These are phyloP conservation scores for Eimeria mitis DNA, from an alignment of 169 alveolate species.

Conservation along the genomic window DNA sequence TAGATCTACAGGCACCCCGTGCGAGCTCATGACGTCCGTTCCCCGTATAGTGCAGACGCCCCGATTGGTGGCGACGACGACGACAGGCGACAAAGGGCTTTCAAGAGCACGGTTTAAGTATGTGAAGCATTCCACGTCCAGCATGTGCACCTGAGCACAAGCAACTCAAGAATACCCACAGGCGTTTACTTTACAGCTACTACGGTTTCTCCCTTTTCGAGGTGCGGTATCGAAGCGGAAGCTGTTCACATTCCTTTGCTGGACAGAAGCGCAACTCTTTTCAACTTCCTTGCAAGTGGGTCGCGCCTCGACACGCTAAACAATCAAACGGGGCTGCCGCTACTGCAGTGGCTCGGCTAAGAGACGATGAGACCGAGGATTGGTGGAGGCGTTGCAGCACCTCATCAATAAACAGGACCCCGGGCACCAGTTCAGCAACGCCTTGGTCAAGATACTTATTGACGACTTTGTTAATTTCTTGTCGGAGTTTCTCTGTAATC, in stretches of 20 bases:
- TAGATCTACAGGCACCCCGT: slow-evolving; percentile 99
- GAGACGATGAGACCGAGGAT: neutral
- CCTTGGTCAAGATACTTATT: slow-evolving; percentile 97
- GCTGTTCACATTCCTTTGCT: neutral
- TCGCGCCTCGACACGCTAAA: neutral
- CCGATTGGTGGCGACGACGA: slow-evolving; percentile 99
- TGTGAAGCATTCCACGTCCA: slow-evolving; percentile 99
- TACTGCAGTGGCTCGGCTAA: neutral
- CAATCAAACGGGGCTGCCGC: neutral
- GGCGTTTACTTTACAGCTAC: neutral
- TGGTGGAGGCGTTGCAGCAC: slow-evolving; percentile 84
- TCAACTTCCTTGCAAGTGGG: neutral
- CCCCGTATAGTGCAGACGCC: slow-evolving; percentile 97
- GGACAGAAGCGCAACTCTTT: neutral
- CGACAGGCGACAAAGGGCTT: slow-evolving; percentile 99
- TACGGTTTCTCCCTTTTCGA: neutral
- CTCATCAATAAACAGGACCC: slow-evolving; percentile 99
- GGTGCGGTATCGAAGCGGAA: neutral
- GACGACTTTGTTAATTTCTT: slow-evolving; percentile 99
- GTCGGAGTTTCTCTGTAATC: slow-evolving; percentile 99
- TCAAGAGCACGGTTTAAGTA: slow-evolving; percentile 99
- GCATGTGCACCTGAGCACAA: slow-evolving; percentile 94
- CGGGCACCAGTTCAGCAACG: slow-evolving; percentile 99
- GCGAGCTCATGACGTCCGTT: slow-evolving; percentile 98
- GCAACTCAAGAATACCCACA: neutral